These are phyloP conservation scores for Leccinellum luteum DNA, from an alignment of 768 basidiomycete species.

Conservation along the genomic window DNA sequence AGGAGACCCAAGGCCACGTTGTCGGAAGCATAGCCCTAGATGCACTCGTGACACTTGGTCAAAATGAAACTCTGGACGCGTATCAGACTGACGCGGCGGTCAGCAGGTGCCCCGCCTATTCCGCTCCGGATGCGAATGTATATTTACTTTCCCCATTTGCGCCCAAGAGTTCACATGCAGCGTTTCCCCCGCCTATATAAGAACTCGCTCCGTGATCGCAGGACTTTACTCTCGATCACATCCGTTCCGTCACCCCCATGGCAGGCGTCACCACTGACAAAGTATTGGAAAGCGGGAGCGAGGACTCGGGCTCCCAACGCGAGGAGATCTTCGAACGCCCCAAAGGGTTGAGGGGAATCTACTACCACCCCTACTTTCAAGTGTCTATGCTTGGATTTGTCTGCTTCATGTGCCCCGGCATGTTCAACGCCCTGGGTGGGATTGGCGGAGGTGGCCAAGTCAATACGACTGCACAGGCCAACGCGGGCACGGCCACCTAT, in stretches of 20 bases:
- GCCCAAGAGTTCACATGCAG: constrained; percentile 5
- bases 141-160: constrained; percentile 5
- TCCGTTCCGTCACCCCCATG: constrained; percentile 6
- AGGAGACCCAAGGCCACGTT: neutral
- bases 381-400: constrained; percentile 66
- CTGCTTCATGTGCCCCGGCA: constrained; percentile 57
- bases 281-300: constrained; percentile 24
- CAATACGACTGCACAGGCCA: constrained; percentile 61
- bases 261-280: constrained; percentile 20
- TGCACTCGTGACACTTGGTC: neutral
- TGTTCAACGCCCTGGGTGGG: constrained; percentile 79
- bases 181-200: constrained; percentile 6
- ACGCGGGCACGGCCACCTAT: constrained; percentile 69
- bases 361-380: constrained; percentile 48
- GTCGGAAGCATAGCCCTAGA: neutral
- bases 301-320: constrained; percentile 27
- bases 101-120: neutral
- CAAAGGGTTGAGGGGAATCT: constrained; percentile 51
- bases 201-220: constrained; percentile 2
- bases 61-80: neutral
- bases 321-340: constrained; percentile 44
- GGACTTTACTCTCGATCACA: neutral
- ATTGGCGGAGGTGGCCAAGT: constrained; percentile 79
- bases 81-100: neutral
- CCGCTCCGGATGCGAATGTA: neutral